Evolutionary conservation across 2,329 filamentous ascomycete genomes (phyloP).

Genomic region (Penicillium janthinellum): DNA sequence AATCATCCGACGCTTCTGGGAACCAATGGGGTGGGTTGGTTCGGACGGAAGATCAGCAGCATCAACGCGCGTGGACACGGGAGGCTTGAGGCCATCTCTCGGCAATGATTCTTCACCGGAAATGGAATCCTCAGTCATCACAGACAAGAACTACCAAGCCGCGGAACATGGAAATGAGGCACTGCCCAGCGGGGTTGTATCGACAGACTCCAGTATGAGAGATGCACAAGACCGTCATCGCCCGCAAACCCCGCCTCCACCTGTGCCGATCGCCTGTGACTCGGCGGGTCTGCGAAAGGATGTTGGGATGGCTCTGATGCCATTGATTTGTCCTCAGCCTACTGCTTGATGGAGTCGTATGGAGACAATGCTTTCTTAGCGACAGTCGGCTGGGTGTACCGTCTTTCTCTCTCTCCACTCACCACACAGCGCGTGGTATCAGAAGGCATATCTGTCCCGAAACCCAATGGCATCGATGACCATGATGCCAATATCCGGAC

Average conservation of each 20-base stretch:
- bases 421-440: neutral
- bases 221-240: slow-evolving; percentile 7
- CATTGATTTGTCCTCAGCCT: slow-evolving; percentile 9
- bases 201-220: neutral
- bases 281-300: slow-evolving; percentile 7
- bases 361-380: slow-evolving; percentile 1
- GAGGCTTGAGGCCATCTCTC: neutral
- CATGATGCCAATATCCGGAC: slow-evolving; percentile 12
- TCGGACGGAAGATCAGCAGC: neutral
- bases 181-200: neutral
- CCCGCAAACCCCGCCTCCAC: slow-evolving; percentile 12
- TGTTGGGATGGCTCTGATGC: neutral
- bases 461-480: neutral
- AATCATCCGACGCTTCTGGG: neutral
- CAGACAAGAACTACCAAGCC: neutral
- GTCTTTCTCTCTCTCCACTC: neutral
- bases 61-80: neutral
- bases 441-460: neutral
- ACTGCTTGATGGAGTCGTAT: slow-evolving; percentile 2
- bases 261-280: slow-evolving; percentile 12
- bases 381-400: neutral
- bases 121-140: neutral
- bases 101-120: neutral
- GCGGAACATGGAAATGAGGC: neutral
- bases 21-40: neutral